Evolutionary conservation across 805 yeast species (phyloP).

Genomic region (Candida sithepensis): DNA sequence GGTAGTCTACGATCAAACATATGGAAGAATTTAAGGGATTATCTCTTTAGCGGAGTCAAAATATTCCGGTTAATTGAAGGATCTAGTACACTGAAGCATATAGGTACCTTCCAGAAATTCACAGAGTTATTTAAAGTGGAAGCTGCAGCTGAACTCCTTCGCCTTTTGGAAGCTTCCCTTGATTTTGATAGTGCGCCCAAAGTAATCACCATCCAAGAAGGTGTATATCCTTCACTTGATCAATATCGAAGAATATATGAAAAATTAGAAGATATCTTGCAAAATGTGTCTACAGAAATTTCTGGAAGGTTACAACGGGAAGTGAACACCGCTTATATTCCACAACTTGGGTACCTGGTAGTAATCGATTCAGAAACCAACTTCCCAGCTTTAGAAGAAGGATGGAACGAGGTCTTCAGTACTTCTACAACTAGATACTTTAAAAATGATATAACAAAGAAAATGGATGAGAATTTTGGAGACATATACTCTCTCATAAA

Average conservation of each 20-base stretch:
- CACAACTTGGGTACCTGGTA: slow-evolving; percentile 42
- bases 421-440: slow-evolving; percentile 36
- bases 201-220: slow-evolving; percentile 28
- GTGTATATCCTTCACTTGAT: slow-evolving; percentile 29
- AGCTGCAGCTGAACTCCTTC: slow-evolving; percentile 9
- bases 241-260: slow-evolving; percentile 23
- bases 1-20: slow-evolving; percentile 25
- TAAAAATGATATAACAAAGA: slow-evolving; percentile 30
- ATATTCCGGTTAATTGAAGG: slow-evolving; percentile 12
- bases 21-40: slow-evolving; percentile 31
- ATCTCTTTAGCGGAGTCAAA: slow-evolving; percentile 17
- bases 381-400: background rate
- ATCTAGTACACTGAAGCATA: background rate
- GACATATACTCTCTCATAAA: slow-evolving; percentile 38
- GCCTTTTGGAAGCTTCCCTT: slow-evolving; percentile 25
- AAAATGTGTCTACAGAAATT: slow-evolving; percentile 20
- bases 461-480: slow-evolving; percentile 37
- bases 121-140: slow-evolving; percentile 8
- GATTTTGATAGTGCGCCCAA: slow-evolving; percentile 35
- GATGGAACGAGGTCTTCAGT: slow-evolving; percentile 36
- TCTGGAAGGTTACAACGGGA: slow-evolving; percentile 1
- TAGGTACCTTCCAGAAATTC: slow-evolving; percentile 15
- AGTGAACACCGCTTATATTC: slow-evolving; percentile 36
- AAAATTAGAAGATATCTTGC: slow-evolving; percentile 31
- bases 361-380: slow-evolving; percentile 19